Percentiles rank a stretch among this genome's conserved stretches.
phyloP scores from a whole-genome alignment of 371 early-diverging fungal species.

The Dinochytrium kinnereticum region DNA sequence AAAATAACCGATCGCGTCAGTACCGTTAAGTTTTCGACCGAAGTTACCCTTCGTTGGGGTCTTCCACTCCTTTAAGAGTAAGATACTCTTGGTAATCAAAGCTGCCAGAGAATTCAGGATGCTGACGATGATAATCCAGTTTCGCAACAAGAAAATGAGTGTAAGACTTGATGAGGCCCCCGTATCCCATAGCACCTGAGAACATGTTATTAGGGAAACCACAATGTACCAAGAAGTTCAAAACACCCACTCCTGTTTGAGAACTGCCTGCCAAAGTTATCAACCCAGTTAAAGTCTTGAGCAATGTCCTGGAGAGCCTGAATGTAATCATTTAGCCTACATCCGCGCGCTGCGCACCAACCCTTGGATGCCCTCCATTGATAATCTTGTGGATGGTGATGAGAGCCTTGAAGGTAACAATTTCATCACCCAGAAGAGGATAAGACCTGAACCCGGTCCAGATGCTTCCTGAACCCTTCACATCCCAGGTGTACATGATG shows the following conservation, averaged over 20 bases:
- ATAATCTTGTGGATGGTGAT: slow-evolving; percentile 95
- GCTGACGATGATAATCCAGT: slow-evolving; percentile 87
- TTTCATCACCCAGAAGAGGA: slow-evolving; percentile 89
- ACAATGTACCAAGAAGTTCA: neutral
- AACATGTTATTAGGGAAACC: slow-evolving; percentile 1
- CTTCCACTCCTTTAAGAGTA: slow-evolving; percentile 88
- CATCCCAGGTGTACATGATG: slow-evolving; percentile 95
- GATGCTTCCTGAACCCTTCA: slow-evolving; percentile 82
- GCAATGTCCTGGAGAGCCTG: slow-evolving; percentile 51
- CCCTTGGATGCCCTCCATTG: slow-evolving; percentile 85
- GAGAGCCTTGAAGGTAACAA: slow-evolving; percentile 94
- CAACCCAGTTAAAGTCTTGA: slow-evolving; percentile 48
- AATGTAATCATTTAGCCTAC: neutral
- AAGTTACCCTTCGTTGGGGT: slow-evolving; percentile 95
- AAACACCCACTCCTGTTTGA: slow-evolving; percentile 25
- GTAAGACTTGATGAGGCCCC: slow-evolving; percentile 88
- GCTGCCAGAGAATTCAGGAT: slow-evolving; percentile 92
- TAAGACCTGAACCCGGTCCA: slow-evolving; percentile 87
- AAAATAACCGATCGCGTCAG: neutral
- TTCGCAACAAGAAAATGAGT: slow-evolving; percentile 87
- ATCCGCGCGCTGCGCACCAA: slow-evolving; percentile 17
- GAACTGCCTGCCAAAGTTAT: slow-evolving; percentile 42
- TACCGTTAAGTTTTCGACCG: neutral
- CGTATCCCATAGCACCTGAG: slow-evolving; percentile 69
- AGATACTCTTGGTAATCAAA: slow-evolving; percentile 98